phyloP scores from a whole-genome alignment of 129 eudicot species.

The Heracleum sosnowskyi region DNA sequence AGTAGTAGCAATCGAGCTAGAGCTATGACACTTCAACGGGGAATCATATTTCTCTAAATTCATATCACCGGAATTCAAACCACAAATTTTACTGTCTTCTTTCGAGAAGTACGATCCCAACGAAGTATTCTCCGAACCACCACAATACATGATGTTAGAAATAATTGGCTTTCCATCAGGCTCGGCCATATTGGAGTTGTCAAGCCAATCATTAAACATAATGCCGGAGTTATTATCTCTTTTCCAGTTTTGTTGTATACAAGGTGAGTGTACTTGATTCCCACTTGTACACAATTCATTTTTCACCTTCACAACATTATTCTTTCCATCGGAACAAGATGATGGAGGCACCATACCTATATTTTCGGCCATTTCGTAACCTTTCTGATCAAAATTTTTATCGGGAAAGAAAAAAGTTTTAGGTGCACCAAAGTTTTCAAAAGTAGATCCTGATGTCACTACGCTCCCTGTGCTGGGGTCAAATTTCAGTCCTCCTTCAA shows the following conservation, averaged over 20 bases:
- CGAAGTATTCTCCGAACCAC: constrained; percentile 16
- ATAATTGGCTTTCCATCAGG: constrained; percentile 11
- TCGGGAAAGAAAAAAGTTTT: constrained; percentile 22
- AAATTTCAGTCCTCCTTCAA: constrained; percentile 80
- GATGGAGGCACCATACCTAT: constrained; percentile 25
- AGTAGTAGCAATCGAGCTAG: constrained; percentile 24
- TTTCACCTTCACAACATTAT: constrained; percentile 37
- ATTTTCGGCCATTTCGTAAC: constrained; percentile 19
- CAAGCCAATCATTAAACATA: not conserved
- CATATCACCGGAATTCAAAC: constrained; percentile 12
- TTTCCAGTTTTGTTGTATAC: constrained; percentile 11
- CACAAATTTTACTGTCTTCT: constrained; percentile 19
- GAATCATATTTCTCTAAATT: constrained; percentile 24
- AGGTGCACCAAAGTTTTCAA: constrained; percentile 37
- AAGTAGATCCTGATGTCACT: constrained; percentile 48
- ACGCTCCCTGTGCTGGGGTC: constrained; percentile 68
- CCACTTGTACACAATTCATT: constrained; percentile 28
- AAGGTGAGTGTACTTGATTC: constrained; percentile 19
- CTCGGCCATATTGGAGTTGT: constrained; percentile 27
- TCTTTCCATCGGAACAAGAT: constrained; percentile 19
- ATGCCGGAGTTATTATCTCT: constrained; percentile 9
- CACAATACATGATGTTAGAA: constrained; percentile 26
- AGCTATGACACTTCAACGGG: constrained; percentile 25
- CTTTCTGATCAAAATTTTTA: constrained; percentile 14
- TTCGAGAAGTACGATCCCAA: constrained; percentile 16